Conservation (phyloP, 2,329 filamentous ascomycete species). For the Mycosphaerella sp. region DNA sequence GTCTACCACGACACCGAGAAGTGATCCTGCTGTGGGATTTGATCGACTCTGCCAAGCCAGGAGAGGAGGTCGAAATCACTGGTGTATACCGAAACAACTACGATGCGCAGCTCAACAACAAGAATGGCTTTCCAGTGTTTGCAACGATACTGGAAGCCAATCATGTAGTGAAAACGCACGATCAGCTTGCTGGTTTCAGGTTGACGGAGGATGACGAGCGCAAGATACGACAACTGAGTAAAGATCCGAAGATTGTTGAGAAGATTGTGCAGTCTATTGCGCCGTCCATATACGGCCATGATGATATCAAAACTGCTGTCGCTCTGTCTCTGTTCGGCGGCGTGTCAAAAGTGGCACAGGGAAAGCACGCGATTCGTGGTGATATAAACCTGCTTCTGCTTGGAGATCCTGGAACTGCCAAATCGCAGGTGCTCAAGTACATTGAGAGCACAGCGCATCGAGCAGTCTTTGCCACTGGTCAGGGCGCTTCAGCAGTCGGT, state of each 20-base stretch:
- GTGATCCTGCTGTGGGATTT: conserved; percentile 95
- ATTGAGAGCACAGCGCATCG: conserved; percentile 95
- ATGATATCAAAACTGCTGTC: conserved; percentile 93
- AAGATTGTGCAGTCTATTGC: conserved; percentile 91
- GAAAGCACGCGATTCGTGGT: conserved; percentile 83
- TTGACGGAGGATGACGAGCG: conserved; percentile 94
- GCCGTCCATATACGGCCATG: conserved; percentile 94
- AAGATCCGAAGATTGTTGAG: conserved; percentile 86
- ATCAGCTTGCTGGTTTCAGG: conserved; percentile 93
- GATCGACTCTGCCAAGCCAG: conserved; percentile 93
- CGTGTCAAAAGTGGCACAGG: conserved; percentile 84
- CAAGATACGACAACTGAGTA: conserved; percentile 77
- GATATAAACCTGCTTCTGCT: conserved; percentile 97
- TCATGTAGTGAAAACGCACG: conserved; percentile 92
- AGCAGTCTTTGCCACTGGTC: conserved; percentile 94
- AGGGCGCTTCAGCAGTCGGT: conserved; percentile 95
- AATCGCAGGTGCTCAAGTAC: conserved; percentile 96
- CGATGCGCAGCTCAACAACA: conserved; percentile 94
- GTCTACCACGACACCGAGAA: conserved; percentile 85
- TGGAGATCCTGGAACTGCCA: conserved; percentile 94
- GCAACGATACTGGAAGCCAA: conserved; percentile 97
- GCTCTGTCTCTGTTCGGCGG: conserved; percentile 92
- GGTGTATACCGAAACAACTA: conserved; percentile 98
- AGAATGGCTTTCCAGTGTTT: conserved; percentile 97
- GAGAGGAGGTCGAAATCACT: conserved; percentile 95